These are phyloP conservation scores for Zygosaccharomyces pseudobailii DNA, from an alignment of 1,139 yeast genomes.

Conservation along the genomic window DNA sequence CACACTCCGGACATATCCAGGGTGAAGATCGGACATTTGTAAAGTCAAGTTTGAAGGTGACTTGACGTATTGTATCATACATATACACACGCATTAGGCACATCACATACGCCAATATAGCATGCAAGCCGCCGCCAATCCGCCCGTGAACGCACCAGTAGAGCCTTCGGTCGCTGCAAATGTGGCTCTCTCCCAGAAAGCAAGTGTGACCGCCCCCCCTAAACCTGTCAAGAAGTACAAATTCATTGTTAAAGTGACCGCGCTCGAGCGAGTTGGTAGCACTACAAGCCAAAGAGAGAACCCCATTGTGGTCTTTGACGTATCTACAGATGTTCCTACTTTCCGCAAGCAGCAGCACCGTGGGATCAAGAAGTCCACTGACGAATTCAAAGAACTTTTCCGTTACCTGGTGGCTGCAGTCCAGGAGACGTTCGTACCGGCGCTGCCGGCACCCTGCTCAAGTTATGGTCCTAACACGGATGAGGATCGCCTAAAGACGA, in stretches of 20 bases:
- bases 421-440: slow-evolving; percentile 90
- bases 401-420: slow-evolving; percentile 74
- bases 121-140: not conserved
- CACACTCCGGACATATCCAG: not conserved
- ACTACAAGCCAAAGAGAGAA: slow-evolving; percentile 36
- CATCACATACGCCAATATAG: not conserved
- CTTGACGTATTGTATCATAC: not conserved
- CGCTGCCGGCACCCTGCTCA: slow-evolving; percentile 69
- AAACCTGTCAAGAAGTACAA: slow-evolving; percentile 16
- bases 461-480: slow-evolving; percentile 80
- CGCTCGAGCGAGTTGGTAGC: slow-evolving; percentile 37
- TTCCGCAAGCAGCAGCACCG: slow-evolving; percentile 68
- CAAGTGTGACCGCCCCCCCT: not conserved
- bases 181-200: not conserved
- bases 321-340: slow-evolving; percentile 59
- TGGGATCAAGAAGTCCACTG: slow-evolving; percentile 74
- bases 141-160: not conserved
- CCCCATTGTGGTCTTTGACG: slow-evolving; percentile 36
- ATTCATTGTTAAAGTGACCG: slow-evolving; percentile 33
- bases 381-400: slow-evolving; percentile 72
- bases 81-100: not conserved
- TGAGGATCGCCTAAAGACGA: slow-evolving; percentile 63
- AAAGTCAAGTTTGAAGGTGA: not conserved
- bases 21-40: not conserved
- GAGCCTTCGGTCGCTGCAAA: not conserved